Base-by-base conservation (phyloP, 495 filamentous ascomycete species). In the Hapsidospora chrysogenum region DNA sequence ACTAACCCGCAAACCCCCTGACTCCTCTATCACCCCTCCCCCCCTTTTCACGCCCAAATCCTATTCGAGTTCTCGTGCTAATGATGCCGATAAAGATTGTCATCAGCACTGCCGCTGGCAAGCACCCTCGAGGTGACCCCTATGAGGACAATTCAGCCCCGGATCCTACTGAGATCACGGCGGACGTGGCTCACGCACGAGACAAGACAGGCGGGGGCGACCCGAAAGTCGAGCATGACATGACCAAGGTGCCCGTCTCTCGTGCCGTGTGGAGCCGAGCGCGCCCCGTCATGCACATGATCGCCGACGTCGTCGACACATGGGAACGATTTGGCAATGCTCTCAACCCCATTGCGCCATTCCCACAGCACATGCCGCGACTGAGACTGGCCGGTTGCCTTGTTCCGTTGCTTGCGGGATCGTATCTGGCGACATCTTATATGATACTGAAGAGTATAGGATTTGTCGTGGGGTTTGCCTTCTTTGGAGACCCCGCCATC, bases 301-400 rank as follows among this genome's bases (percentile, higher is more conserved):
- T 92, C 19, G 72, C 74, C 11, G 79, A 82, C 45, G 57, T 84
- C 11, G 64, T 76, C 1, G 85, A 92, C 51, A 70, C 64, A 0
- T 94, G 79, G 68, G 85, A 92, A 48, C 58, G 78, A 28, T 70
- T 92, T 48, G 75, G 61, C 18, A 94, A 92, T 49, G 77, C 80
- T 1, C 56, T 92, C 1, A 78, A 76, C 9, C 81, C 85, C 0
- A 86, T 79, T 2, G 54, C 76, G 0, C 85, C 85, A 0, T 94
- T 92, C 45, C 73, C 76, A 2, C 52, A 62, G 3, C 57, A 81
- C 2, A 54, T 61, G 1, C 64, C 73, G 29, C 69, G 78, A 4
- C 44, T 86, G 0, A 68, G 70, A 8, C 49, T 94, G 0, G 76
- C 75, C 0, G 62, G 52, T 1, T 49, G 80, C 4, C 50, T 92